Base-by-base conservation (phyloP, 495 filamentous ascomycete species). In the Trichoderma gamsii region DNA sequence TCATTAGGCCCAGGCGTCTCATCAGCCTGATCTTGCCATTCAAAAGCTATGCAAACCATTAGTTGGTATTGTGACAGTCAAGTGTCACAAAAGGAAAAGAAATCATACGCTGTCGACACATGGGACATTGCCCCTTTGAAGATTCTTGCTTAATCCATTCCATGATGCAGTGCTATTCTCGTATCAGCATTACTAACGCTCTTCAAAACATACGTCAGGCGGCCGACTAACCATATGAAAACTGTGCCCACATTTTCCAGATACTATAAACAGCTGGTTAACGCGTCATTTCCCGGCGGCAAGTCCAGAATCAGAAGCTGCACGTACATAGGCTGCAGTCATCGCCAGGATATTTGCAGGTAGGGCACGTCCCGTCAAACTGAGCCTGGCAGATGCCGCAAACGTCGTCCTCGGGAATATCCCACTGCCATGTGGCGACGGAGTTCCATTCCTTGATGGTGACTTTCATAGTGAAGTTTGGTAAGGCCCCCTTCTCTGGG, bases 311-410 rank as follows among this genome's bases (percentile, higher is more conserved):
- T 25, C 32, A 13, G 0, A 38, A 43, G 43, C 27, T 56, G 64
- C 63, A 82, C 91, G 78, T 80, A 97, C 95, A 78, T 63, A 99
- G 81, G 29, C 90, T 87, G 79, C 95, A 99, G 73, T 97, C 94
- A 73, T 99, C 95, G 29, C 95, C 95, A 21, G 95, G 95, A 75
- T 91, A 97, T 84, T 96, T 96, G 88, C 95, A 99, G 66, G 92
- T 93, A 27, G 94, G 92, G 79, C 95, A 99, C 13, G 95, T 97
- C 29, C 93, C 92, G 74, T 99, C 95, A 76, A 97, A 99, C 75
- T 97, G 92, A 35, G 96, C 91, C 75, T 94, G 93, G 82, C 95
- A 99, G 79, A 99, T 99, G 68, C 95, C 95, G 72, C 95, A 99
- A 69, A 98, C 92, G 72, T 99, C 95, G 80, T 98, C 95, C 72